Base-by-base conservation (phyloP, 2,329 filamentous ascomycete genomes). In the Lecanicillium sp. region DNA sequence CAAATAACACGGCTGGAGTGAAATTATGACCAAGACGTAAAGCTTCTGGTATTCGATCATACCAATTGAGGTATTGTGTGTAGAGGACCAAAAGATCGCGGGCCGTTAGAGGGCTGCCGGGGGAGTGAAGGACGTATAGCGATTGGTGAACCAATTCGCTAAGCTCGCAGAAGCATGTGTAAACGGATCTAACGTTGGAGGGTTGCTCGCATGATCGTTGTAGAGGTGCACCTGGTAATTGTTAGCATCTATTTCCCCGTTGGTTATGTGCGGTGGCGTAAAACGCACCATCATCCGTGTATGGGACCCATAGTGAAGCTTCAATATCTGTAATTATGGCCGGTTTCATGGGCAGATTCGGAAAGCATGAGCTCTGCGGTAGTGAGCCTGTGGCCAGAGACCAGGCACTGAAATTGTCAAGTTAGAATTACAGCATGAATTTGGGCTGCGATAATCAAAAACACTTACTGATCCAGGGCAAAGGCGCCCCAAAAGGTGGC, bases 141-240 rank as follows among this genome's bases (percentile, higher is more conserved):
- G 79, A 81, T 48, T 83, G 73, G 53, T 85, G 83, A 1, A 85
- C 77, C 2, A 87, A 71, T 57, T 86, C 81, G 45, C 80, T 85
- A 36, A 88, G 68, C 50, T 81, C 77, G 51, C 79, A 83, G 48
- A 85, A 80, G 46, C 80, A 75, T 55, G 75, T 78, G 53, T 77
- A 80, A 5, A 82, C 74, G 2, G 78, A 80, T 17, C 80, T 68
- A 22, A 85, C 78, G 43, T 84, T 82, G 3, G 75, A 82, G 0
- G 77, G 75, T 47, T 81, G 79, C 44, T 76, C 66, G 48, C 66
- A 75, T 3, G 72, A 73, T 36, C 66, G 65, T 43, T 75, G 69
- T 14, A 76, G 49, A 8, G 71, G 70, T 1, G 68, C 64, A 20
- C 71, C 72, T 75, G 18, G 28, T 6, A 18, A 7, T 40, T 29